phyloP scores from a whole-genome alignment of 129 eudicot species.

The Flaveria sonorensis region DNA sequence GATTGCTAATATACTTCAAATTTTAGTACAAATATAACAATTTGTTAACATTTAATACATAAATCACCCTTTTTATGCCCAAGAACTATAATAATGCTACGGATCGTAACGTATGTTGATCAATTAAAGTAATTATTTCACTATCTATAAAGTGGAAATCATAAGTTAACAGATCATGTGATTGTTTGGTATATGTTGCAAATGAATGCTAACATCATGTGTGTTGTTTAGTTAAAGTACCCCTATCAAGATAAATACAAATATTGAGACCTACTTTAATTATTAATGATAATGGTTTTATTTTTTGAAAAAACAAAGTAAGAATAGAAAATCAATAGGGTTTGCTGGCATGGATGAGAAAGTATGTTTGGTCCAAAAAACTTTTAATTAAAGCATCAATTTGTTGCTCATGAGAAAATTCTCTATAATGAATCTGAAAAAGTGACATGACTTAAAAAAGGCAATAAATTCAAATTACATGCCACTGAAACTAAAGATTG shows the following conservation, averaged over 20 bases:
- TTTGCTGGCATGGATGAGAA: slow-evolving; percentile 25
- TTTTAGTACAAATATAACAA: slow-evolving; percentile 4
- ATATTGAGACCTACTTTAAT: slow-evolving; percentile 24
- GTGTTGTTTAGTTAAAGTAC: slow-evolving; percentile 29
- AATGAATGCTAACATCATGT: slow-evolving; percentile 24
- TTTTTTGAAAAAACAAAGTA: background rate
- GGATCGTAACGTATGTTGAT: slow-evolving; percentile 14
- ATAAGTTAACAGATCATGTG: slow-evolving; percentile 27
- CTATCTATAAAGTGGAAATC: slow-evolving; percentile 18
- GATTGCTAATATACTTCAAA: background rate
- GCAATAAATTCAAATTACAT: slow-evolving; percentile 24
- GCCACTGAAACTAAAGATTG: slow-evolving; percentile 12
- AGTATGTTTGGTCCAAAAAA: slow-evolving; percentile 36
- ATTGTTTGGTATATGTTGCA: slow-evolving; percentile 29
- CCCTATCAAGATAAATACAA: slow-evolving; percentile 27
- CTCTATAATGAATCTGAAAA: slow-evolving; percentile 34
- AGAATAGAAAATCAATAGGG: background rate
- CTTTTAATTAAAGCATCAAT: slow-evolving; percentile 36
- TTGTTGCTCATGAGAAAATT: slow-evolving; percentile 32
- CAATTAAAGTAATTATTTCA: slow-evolving; percentile 6
- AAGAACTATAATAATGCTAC: background rate
- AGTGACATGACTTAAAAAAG: slow-evolving; percentile 30
- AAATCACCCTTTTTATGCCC: background rate
- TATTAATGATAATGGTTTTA: background rate
- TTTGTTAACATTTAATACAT: background rate